Evolutionary conservation across 495 filamentous ascomycete species (phyloP).

Genomic region (Aspergillus conjunctus): DNA sequence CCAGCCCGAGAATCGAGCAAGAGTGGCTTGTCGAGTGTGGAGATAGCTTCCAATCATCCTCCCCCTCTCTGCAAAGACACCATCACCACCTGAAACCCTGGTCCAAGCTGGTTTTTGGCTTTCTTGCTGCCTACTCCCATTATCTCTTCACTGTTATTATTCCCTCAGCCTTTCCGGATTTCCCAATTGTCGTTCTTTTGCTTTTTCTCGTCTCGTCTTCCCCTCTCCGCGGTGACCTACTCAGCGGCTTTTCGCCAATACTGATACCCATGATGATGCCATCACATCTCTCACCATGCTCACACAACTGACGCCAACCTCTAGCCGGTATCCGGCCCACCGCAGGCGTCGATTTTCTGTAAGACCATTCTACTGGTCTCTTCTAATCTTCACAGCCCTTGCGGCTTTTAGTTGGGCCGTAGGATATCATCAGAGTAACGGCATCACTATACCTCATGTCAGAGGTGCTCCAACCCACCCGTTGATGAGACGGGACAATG

Average conservation of each 20-base stretch:
- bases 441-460: background rate
- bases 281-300: constrained; percentile 29
- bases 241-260: background rate
- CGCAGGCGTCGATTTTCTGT: constrained; percentile 39
- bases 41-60: constrained; percentile 14
- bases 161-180: constrained; percentile 4
- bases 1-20: too few relatives aligned
- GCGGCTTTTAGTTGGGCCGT: constrained; percentile 32
- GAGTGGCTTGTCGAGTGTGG: constrained; percentile 10
- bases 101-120: constrained; percentile 8
- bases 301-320: constrained; percentile 26
- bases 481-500: constrained; percentile 30
- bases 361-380: constrained; percentile 40
- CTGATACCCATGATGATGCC: constrained; percentile 36
- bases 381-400: constrained; percentile 36
- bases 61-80: background rate
- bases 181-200: constrained; percentile 1
- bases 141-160: background rate
- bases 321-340: constrained; percentile 28
- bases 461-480: constrained; percentile 6
- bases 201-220: constrained; percentile 8
- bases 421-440: constrained; percentile 12
- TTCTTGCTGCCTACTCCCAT: constrained; percentile 12
- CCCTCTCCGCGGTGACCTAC: background rate
- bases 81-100: background rate